A percentile compares a stretch with the other conserved stretches of the same genome.
Evolutionary conservation across 2,329 filamentous ascomycete species (phyloP).

Genomic region (Stemphylium lycopersici): DNA sequence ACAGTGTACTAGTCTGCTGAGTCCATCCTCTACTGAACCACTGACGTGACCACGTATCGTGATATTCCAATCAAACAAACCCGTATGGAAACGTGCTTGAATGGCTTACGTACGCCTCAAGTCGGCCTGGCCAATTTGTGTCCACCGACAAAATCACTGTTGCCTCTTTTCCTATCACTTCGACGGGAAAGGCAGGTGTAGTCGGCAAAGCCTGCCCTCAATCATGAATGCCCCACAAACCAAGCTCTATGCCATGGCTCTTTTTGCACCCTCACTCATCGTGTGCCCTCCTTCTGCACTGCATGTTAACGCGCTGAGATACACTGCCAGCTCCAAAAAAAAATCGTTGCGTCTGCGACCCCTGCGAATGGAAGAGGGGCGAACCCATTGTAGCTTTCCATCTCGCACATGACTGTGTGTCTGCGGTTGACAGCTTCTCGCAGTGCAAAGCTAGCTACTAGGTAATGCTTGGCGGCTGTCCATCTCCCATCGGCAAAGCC

Average conservation of each 20-base stretch:
- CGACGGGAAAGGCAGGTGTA: not conserved
- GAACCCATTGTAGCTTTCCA: no score
- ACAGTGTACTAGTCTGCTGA: not conserved
- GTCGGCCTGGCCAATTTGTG: not conserved
- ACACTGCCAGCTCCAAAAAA: no score
- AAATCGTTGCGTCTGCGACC: no score
- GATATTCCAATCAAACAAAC: not conserved
- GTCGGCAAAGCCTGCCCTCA: conserved; percentile 1
- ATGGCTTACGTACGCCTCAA: not conserved
- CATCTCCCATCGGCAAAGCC: no score
- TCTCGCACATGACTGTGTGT: no score
- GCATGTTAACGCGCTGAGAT: no score
- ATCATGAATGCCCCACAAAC: not conserved
- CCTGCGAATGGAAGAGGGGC: no score
- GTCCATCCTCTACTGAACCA: not conserved
- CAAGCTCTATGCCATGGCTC: not conserved
- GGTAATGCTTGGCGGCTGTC: no score
- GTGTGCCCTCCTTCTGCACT: no score
- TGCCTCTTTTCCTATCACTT: not conserved
- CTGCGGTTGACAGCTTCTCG: no score
- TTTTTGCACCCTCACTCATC: no score
- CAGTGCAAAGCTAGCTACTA: no score
- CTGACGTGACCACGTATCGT: not conserved
- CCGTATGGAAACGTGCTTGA: not conserved
- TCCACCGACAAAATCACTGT: not conserved